Base-by-base conservation (phyloP, 352 stramenopile species). In the Halophytophthora batemanensis region DNA sequence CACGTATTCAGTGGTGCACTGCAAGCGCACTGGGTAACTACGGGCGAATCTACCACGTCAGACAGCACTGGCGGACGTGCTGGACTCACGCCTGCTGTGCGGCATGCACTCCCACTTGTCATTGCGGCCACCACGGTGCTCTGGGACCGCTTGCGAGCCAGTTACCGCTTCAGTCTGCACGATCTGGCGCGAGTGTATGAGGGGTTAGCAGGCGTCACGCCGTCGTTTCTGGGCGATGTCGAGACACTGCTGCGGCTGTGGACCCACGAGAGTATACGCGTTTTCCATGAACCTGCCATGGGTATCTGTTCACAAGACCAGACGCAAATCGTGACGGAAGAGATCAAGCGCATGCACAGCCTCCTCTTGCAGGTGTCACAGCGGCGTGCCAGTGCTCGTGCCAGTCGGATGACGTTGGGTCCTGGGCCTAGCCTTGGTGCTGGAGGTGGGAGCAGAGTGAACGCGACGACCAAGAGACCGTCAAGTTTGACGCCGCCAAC, bases 201-300 rank as follows among this genome's bases (percentile, higher is more conserved):
- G 33, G 71, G 71, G 13, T 53, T 89, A 3, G 76, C 61, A 8
- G 56, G 59, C 11, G 76, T 83, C 0, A 46, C 58, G 8, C 53
- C 64, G 0, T 67, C 50, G 3, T 61, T 68, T 13, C 25, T 87
- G 12, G 40, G 69, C 1, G 74, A 86, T 17, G 44, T 43, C 2
- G 71, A 81, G 15, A 83, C 63, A 2, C 46, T 87, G 8, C 8
- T 75, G 21, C 45, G 74, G 1, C 44, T 89, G 4, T 86, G 71
- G 74, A 64, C 59, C 1, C 76, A 89, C 51, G 78, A 89, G 49
- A 66, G 47, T 3, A 25, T 51, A 14, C 61, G 69, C 3, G 65
- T 71, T 3, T 65, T 89, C 13, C 38, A 54, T 15, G 64, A 77
- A 22, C 42, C 59, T 22, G 49, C 54, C 10, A 43, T 68, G 35